Evolutionary conservation across 2,329 filamentous ascomycete species (phyloP), one percentile per base, ranked within the genome.

Genomic region (Aspergillus carbonarius): DNA sequence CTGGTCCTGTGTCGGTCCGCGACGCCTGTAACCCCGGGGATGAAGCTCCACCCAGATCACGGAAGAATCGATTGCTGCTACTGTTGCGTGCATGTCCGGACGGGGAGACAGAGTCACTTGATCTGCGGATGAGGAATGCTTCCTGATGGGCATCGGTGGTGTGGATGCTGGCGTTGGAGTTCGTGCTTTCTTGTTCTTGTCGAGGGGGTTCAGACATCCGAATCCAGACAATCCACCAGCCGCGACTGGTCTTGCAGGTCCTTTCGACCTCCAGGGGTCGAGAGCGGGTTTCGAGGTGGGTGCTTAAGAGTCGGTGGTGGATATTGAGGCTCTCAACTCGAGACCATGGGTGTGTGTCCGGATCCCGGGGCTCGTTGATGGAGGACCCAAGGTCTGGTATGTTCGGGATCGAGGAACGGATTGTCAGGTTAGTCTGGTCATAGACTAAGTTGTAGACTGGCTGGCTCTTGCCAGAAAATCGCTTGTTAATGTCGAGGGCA

Each of bases 191-290:
- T 15, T 44, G 47, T 25, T 44, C 39, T 23, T 50, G 51, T 12
- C 12, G 50, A 6, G 48, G 52, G 7, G 13, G 54, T 15, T 58
- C 52, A 5, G 76, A 76, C 30, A 87, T 71, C 8, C 83, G 79
- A 71, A 88, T 82, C 85, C 86, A 88, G 20, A 87, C 82, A 2
- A 88, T 79, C 86, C 86, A 88, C 85, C 85, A 88, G 6, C 84
- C 84, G n/a, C 85, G 80, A 44, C 74, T 81, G 0, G 85, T 88
- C 71, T 88, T 88, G 70, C 82, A 83, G 1, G 83, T 87, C 32
- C 83, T 78, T 66, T 88, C 86, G 6, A 83, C 75, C 60, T 88
- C 84, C 8, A 74, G 70, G 1, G 70, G 63, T 1, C 72, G 73
- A 20, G 72, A 72, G 2, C 81, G 77, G 1, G 84, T 85, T 58